phyloP scores from a whole-genome alignment of 805 yeast genomes.

The Candida pseudofarinosa region DNA sequence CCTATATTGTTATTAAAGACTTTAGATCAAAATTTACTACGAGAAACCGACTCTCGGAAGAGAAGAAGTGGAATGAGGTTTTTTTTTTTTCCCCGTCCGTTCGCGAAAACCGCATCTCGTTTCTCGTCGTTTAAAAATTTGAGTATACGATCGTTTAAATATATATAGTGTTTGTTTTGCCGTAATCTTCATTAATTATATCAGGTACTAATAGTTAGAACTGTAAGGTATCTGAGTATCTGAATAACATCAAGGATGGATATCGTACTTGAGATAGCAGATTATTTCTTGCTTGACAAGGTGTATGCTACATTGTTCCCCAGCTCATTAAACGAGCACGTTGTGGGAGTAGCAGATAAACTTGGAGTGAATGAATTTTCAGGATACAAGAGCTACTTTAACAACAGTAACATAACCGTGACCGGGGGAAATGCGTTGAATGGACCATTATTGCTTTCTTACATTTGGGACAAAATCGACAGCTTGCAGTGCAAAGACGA shows the following conservation, averaged over 20 bases:
- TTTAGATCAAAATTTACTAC: no score
- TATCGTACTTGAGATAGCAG: slow-evolving; percentile 78
- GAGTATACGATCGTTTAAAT: background rate
- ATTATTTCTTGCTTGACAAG: slow-evolving; percentile 69
- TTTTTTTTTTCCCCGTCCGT: background rate
- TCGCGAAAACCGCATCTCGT: background rate
- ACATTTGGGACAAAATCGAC: slow-evolving; percentile 10
- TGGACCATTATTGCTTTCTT: slow-evolving; percentile 11
- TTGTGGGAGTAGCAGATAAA: slow-evolving; percentile 11
- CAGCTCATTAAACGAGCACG: slow-evolving; percentile 10
- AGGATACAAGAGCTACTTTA: slow-evolving; percentile 4
- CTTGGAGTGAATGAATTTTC: slow-evolving; percentile 4
- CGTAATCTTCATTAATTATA: background rate
- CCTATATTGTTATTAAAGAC: no score
- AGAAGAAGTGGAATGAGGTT: background rate
- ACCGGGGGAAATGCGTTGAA: slow-evolving; percentile 6
- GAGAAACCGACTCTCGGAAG: background rate
- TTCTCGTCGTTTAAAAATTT: background rate
- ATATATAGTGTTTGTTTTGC: background rate
- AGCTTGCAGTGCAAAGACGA: slow-evolving; percentile 32
- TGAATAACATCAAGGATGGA: slow-evolving; percentile 54
- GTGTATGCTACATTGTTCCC: slow-evolving; percentile 61
- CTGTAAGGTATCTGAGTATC: background rate
- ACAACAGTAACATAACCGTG: slow-evolving; percentile 9
- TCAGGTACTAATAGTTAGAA: background rate